phyloP scores from a whole-genome alignment of 495 filamentous ascomycete species.

The Saxophila tyrrhenica region DNA sequence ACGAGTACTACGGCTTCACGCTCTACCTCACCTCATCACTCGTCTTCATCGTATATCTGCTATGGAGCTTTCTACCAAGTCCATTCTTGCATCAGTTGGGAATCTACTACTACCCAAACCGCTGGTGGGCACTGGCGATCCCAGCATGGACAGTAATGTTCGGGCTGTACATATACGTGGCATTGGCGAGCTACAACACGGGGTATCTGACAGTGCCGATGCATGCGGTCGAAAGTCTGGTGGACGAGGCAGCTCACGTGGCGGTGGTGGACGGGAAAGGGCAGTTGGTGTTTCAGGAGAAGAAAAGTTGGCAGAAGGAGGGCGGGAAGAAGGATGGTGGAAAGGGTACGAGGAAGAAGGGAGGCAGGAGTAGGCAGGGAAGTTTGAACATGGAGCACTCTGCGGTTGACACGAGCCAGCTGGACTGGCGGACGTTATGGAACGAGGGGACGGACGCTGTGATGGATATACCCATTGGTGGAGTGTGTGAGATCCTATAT shows the following conservation, averaged over 20 bases:
- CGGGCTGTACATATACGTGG: slow-evolving; percentile 86
- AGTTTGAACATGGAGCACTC: slow-evolving; percentile 3
- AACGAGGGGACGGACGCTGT: slow-evolving; percentile 90
- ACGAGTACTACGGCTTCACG: slow-evolving; percentile 98
- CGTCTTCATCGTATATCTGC: slow-evolving; percentile 75
- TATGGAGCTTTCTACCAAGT: slow-evolving; percentile 89
- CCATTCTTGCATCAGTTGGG: slow-evolving; percentile 86
- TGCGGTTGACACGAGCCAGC: slow-evolving; percentile 14
- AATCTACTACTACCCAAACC: slow-evolving; percentile 91
- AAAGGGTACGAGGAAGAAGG: slow-evolving; percentile 15
- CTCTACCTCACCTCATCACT: slow-evolving; percentile 76
- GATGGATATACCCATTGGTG: slow-evolving; percentile 91
- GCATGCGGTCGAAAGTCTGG: slow-evolving; percentile 73
- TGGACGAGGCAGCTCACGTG: slow-evolving; percentile 79
- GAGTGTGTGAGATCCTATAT: slow-evolving; percentile 89
- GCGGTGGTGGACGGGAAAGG: slow-evolving; percentile 69
- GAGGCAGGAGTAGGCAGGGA: slow-evolving; percentile 23
- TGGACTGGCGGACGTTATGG: slow-evolving; percentile 73
- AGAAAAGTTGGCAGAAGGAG: slow-evolving; percentile 27
- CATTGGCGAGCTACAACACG: slow-evolving; percentile 83
- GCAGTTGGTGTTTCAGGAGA: slow-evolving; percentile 31
- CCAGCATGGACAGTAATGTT: slow-evolving; percentile 82
- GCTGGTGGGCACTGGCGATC: slow-evolving; percentile 93
- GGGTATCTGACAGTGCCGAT: slow-evolving; percentile 75
- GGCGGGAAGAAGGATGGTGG: slow-evolving; percentile 26